These are phyloP conservation scores for Polyrhizophydium stewartii DNA, from an alignment of 371 early-diverging fungal genomes.

Conservation along the genomic window DNA sequence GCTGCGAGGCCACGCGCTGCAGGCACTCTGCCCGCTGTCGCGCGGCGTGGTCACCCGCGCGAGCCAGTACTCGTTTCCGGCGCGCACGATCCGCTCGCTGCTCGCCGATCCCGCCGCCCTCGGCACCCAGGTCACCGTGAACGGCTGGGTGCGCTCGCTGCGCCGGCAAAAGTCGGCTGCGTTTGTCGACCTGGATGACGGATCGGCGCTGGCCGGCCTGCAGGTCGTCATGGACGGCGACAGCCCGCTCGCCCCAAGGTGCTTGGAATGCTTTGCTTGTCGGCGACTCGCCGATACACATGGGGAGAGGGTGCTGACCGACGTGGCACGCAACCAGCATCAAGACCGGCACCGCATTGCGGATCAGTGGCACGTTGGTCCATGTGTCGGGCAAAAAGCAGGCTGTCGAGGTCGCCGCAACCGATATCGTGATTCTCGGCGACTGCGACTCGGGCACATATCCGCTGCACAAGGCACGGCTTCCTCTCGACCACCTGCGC, in stretches of 20 bases:
- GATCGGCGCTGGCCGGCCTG: constrained; percentile 63
- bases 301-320: too few relatives aligned
- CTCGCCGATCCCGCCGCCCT: background rate
- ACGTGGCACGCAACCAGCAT: background rate
- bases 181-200: constrained; percentile 76
- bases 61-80: constrained; percentile 1
- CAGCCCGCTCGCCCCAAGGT: constrained; percentile 27
- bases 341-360: background rate
- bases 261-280: background rate
- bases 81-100: background rate
- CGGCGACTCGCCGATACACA: background rate
- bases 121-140: constrained; percentile 21
- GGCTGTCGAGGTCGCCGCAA: constrained; percentile 66
- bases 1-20: too few relatives aligned
- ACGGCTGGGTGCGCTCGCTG: constrained; percentile 82
- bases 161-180: constrained; percentile 72
- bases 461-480: constrained; percentile 85
- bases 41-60: too few relatives aligned
- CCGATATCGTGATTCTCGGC: constrained; percentile 55
- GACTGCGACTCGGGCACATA: constrained; percentile 71
- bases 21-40: too few relatives aligned
- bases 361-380: background rate
- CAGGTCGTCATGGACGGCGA: constrained; percentile 59
- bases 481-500: constrained; percentile 75
- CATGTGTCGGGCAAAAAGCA: constrained; percentile 27